Evolutionary conservation across 441 rosid genomes (phyloP).

Genomic region (Biscutella laevigata): DNA sequence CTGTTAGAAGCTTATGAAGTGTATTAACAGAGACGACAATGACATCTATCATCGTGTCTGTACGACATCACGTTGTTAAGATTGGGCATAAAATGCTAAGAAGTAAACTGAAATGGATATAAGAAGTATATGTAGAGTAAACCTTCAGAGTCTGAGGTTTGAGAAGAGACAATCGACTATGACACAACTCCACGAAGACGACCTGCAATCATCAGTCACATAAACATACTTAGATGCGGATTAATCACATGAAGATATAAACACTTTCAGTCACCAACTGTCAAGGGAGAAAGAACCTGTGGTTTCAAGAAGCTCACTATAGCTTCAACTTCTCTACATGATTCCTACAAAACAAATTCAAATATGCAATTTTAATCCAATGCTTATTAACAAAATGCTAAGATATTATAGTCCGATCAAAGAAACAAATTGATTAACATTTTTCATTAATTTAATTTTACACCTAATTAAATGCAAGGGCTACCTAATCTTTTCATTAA

Average conservation of each 20-base stretch:
- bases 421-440: too few species aligned
- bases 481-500: too few species aligned
- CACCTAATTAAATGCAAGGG: too few species aligned
- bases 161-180: conserved; percentile 63
- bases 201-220: conserved; percentile 32
- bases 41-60: too few species aligned
- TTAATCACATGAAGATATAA: too few species aligned
- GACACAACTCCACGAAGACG: conserved; percentile 75
- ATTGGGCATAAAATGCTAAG: not conserved
- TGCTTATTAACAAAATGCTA: not conserved
- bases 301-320: conserved; percentile 70
- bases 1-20: too few species aligned
- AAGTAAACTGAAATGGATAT: not conserved
- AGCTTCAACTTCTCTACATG: conserved; percentile 82
- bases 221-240: too few species aligned
- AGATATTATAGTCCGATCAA: not conserved
- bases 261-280: too few species aligned
- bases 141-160: conserved; percentile 40
- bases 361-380: not conserved
- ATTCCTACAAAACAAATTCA: conserved; percentile 49
- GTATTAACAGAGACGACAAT: too few species aligned
- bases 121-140: conserved; percentile 9
- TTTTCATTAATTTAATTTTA: too few species aligned
- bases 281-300: conserved; percentile 46
- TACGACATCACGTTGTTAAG: too few species aligned